Conservation (phyloP, 805 yeast species). For the Metschnikowia lachancei region DNA sequence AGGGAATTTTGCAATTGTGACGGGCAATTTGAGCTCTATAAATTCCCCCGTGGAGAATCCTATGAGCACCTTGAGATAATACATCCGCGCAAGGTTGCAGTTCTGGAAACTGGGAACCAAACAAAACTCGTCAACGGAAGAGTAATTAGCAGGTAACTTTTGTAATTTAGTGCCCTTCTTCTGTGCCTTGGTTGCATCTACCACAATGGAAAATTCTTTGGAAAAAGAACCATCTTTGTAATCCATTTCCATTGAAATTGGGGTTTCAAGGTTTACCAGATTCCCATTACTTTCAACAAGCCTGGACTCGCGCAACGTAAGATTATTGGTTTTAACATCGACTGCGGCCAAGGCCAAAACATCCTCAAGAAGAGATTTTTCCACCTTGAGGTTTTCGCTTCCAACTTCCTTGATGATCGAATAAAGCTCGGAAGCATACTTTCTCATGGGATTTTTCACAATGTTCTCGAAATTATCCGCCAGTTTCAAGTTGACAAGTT, state of each 20-base stretch:
- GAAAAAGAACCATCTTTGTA: constrained; percentile 16
- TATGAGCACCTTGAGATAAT: constrained; percentile 28
- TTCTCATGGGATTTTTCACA: constrained; percentile 34
- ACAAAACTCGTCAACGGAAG: constrained; percentile 27
- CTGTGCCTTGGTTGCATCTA: constrained; percentile 29
- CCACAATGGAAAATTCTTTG: constrained; percentile 23
- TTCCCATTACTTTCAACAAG: constrained; percentile 24
- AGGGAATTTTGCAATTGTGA: constrained; percentile 25
- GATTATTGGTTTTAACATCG: constrained; percentile 26
- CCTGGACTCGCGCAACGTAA: constrained; percentile 24
- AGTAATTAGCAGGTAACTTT: constrained; percentile 10
- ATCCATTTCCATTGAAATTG: constrained; percentile 5
- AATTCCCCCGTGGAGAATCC: constrained; percentile 22
- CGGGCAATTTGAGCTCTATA: constrained; percentile 31
- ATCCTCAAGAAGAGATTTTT: constrained; percentile 28
- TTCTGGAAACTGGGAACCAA: constrained; percentile 41
- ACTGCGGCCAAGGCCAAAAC: constrained; percentile 34
- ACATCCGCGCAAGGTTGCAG: constrained; percentile 35
- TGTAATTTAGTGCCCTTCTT: constrained; percentile 14
- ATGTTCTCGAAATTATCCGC: constrained; percentile 32
- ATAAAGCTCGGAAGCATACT: constrained; percentile 29
- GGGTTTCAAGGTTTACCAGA: constrained; percentile 11
- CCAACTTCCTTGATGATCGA: constrained; percentile 26
- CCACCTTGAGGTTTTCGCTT: constrained; percentile 26
- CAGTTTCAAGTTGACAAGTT: constrained; percentile 8